Evolutionary conservation across 108 stramenopile species (phyloP).

Genomic region (Conticribra weissflogii): DNA sequence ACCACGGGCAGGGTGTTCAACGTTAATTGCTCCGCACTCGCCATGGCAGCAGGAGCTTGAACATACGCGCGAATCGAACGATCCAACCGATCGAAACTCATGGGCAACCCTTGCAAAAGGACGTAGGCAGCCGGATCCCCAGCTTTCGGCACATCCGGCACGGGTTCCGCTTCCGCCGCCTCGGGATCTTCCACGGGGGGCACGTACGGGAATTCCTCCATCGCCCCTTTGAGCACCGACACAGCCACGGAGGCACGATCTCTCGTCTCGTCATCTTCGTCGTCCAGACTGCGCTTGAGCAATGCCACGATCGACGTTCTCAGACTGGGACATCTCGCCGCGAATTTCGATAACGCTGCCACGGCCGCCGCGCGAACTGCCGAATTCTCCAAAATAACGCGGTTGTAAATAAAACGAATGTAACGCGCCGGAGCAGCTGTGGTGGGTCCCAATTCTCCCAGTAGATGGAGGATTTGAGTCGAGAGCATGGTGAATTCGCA

Average conservation of each 20-base stretch:
- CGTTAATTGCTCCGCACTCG: conserved; percentile 56
- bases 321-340: conserved; percentile 73
- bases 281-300: conserved; percentile 70
- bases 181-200: conserved; percentile 41
- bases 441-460: conserved; percentile 79
- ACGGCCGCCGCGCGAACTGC: conserved; percentile 90
- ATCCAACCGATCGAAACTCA: conserved; percentile 80
- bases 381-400: conserved; percentile 87
- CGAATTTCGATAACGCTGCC: conserved; percentile 83
- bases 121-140: conserved; percentile 53
- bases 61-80: conserved; percentile 71
- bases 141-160: conserved; percentile 43
- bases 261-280: conserved; percentile 93
- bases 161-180: conserved; percentile 26
- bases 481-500: conserved; percentile 85
- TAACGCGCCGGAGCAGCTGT: conserved; percentile 73
- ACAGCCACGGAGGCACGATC: conserved; percentile 84
- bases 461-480: conserved; percentile 77
- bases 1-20: conserved; percentile 74
- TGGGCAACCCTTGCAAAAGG: conserved; percentile 71
- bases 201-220: conserved; percentile 43
- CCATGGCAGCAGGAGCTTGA: conserved; percentile 54
- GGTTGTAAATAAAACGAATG: conserved; percentile 94
- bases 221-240: conserved; percentile 53
- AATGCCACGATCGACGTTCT: conserved; percentile 75